These are phyloP conservation scores for Ceratobasidium theobromae DNA, from an alignment of 1,284 basidiomycete species.

Conservation along the genomic window DNA sequence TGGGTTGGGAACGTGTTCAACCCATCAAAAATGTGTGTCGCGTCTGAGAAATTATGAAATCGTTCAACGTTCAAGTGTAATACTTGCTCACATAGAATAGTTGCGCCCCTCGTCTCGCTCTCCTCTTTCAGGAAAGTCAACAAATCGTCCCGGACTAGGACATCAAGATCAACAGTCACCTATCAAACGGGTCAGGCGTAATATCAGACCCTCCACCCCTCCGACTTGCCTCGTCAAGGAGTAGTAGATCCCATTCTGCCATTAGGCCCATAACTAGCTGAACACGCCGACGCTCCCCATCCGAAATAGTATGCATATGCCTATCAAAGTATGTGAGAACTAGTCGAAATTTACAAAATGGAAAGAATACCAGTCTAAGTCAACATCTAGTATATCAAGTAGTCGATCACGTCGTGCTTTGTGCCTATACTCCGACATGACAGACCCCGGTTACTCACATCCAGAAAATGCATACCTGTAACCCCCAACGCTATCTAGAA, in stretches of 20 bases:
- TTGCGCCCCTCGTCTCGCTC: constrained; percentile 78
- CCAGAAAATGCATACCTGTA: constrained; percentile 49
- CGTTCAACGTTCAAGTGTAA: constrained; percentile 6
- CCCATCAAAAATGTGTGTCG: constrained; percentile 95
- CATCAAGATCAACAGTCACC: constrained; percentile 99
- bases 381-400: constrained; percentile 91
- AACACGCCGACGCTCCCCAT: constrained; percentile 91
- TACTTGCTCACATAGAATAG: constrained; percentile 75
- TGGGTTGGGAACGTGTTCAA: constrained; percentile 85
- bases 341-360: background rate
- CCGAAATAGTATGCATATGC: constrained; percentile 91
- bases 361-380: constrained; percentile 66
- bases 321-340: constrained; percentile 39
- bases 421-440: constrained; percentile 52
- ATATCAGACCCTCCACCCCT: background rate
- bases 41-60: constrained; percentile 55
- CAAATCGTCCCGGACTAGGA: constrained; percentile 89
- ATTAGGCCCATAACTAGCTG: constrained; percentile 98
- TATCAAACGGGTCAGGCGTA: constrained; percentile 32
- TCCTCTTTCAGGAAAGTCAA: constrained; percentile 86
- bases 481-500: constrained; percentile 93
- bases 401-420: constrained; percentile 84
- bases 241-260: constrained; percentile 89
- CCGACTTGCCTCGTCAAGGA: constrained; percentile 79
- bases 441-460: background rate